Conservation (phyloP, 1,284 basidiomycete genomes). For the Inonotus hispidus region DNA sequence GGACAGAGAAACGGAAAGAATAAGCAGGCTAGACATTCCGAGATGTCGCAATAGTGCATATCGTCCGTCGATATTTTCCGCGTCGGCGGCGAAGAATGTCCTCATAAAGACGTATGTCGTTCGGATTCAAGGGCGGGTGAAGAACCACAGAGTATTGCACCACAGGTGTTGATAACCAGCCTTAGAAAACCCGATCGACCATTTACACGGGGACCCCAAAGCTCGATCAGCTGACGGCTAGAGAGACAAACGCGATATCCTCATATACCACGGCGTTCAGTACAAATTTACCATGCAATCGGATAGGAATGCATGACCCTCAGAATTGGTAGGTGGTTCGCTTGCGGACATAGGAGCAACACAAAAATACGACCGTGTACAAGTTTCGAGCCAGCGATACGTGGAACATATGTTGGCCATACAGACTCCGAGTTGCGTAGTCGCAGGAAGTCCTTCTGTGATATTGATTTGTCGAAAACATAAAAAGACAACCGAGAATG, state of each 20-base stretch:
- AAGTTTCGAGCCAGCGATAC: not conserved
- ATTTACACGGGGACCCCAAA: not conserved
- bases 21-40: not conserved
- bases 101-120: not conserved
- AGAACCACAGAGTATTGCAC: not conserved
- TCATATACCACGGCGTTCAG: too few relatives aligned
- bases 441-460: not conserved
- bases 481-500: conserved; percentile 2
- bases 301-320: not conserved
- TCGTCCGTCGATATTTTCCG: not conserved
- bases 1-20: not conserved
- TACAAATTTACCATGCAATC: not conserved
- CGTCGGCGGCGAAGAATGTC: not conserved
- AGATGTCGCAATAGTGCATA: not conserved
- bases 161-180: not conserved
- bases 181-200: not conserved
- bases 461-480: not conserved
- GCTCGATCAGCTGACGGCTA: not conserved
- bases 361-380: not conserved
- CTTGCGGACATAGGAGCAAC: not conserved
- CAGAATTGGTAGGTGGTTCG: not conserved
- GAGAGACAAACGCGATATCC: not conserved
- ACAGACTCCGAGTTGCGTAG: not conserved
- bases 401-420: not conserved
- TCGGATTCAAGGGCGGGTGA: not conserved